Conservation (phyloP, 129 eudicot species). For the Ambrosia trifida region DNA sequence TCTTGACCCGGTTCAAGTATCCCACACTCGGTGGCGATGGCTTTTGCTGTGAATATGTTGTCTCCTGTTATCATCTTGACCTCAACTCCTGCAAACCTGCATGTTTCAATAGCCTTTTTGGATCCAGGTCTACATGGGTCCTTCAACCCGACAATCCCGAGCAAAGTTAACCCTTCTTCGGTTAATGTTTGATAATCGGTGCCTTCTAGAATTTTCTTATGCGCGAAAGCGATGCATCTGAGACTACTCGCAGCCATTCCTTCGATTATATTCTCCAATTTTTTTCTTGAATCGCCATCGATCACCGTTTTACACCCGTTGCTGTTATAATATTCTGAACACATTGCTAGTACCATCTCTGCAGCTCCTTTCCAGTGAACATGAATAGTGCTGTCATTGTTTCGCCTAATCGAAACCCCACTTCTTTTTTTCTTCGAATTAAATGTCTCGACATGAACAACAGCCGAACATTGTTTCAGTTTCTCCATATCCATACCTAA, state of each 20-base stretch:
- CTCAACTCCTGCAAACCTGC: conserved; percentile 71
- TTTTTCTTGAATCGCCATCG: conserved; percentile 39
- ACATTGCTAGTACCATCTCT: conserved; percentile 72
- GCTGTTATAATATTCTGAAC: conserved; percentile 49
- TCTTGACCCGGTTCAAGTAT: conserved; percentile 52
- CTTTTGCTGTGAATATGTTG: conserved; percentile 88
- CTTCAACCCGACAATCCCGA: conserved; percentile 77
- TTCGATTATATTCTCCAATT: conserved; percentile 57
- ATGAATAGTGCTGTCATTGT: conserved; percentile 36
- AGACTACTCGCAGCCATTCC: conserved; percentile 95
- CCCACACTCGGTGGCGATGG: conserved; percentile 92
- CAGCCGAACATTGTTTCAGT: conserved; percentile 42
- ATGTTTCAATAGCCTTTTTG: conserved; percentile 63
- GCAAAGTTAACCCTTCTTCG: conserved; percentile 55
- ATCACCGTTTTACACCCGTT: conserved; percentile 40
- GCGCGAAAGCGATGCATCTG: conserved; percentile 88
- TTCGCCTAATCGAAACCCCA: conserved; percentile 52
- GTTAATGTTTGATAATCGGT: conserved; percentile 26
- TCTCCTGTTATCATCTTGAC: conserved; percentile 92
- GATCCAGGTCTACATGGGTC: conserved; percentile 85
- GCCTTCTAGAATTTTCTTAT: conserved; percentile 37
- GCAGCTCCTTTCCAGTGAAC: conserved; percentile 99
- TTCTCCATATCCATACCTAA: conserved; percentile 69
- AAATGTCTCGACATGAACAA: conserved; percentile 71
- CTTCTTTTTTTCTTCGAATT: conserved; percentile 79